Percentiles rank a stretch among this genome's conserved stretches.
Conservation (phyloP, 306 rosid species). For the Glycine latifolia region DNA sequence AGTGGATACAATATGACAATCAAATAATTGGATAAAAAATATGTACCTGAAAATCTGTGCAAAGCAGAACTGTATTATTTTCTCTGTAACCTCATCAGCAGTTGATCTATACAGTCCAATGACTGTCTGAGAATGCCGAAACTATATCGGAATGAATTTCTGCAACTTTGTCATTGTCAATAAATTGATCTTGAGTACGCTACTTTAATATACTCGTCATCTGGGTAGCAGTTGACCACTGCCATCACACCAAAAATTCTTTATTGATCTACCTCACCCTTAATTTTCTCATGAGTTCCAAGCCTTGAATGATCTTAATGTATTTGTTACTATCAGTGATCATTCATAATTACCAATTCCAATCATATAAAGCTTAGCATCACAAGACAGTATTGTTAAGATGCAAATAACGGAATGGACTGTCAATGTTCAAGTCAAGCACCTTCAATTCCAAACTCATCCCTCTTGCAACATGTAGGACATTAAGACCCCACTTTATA, state of each 20-base stretch:
- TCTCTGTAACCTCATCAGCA: conserved; percentile 64
- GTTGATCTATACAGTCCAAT: conserved; percentile 59
- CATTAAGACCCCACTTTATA: conserved; percentile 11
- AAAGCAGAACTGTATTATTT: conserved; percentile 72
- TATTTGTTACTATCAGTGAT: conserved; percentile 73
- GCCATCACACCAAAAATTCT: conserved; percentile 64
- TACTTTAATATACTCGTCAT: conserved; percentile 69
- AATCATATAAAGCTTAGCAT: conserved; percentile 76
- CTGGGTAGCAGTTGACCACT: conserved; percentile 73
- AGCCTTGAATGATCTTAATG: conserved; percentile 76
- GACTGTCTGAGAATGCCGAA: conserved; percentile 66
- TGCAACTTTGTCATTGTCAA: conserved; percentile 67
- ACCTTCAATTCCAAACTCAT: conserved; percentile 31
- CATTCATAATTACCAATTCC: conserved; percentile 82
- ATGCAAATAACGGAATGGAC: conserved; percentile 38
- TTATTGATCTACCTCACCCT: conserved; percentile 60
- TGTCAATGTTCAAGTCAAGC: conserved; percentile 13
- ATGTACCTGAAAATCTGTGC: conserved; percentile 77
- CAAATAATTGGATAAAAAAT: conserved; percentile 31
- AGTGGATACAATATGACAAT: conserved; percentile 15
- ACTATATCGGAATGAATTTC: conserved; percentile 67
- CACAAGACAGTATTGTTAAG: conserved; percentile 70
- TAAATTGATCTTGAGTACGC: conserved; percentile 71
- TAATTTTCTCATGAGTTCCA: conserved; percentile 67
- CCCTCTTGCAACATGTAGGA: neutral